Conservation (phyloP, 2,329 filamentous ascomycete genomes). For the Myriangium duriaei region DNA sequence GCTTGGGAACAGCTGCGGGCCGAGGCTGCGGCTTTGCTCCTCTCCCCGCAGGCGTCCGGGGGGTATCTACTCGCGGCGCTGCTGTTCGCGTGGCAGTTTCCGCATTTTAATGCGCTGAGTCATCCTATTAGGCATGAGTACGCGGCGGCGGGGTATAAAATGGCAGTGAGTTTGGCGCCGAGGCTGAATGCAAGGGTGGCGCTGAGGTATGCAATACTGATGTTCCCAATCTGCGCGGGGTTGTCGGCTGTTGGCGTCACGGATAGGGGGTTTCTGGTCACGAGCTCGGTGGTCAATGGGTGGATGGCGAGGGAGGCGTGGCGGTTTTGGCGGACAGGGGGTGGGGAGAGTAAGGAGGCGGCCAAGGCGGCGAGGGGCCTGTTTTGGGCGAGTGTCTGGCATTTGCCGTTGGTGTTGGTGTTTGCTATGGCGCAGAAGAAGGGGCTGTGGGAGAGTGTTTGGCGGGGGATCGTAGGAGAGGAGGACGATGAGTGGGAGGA, state of each 20-base stretch:
- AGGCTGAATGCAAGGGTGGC: conserved; percentile 76
- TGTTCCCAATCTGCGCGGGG: conserved; percentile 74
- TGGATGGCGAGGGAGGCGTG: conserved; percentile 77
- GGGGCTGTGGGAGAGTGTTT: conserved; percentile 77
- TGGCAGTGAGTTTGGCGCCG: conserved; percentile 80
- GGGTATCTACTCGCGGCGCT: conserved; percentile 81
- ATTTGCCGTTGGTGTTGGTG: conserved; percentile 79
- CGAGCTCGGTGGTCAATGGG: conserved; percentile 67
- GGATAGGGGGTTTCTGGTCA: conserved; percentile 70
- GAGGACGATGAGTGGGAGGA: conserved; percentile 46
- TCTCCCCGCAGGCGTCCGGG: conserved; percentile 37
- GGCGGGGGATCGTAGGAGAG: conserved; percentile 51
- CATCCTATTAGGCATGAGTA: conserved; percentile 88
- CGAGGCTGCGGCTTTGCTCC: conserved; percentile 23
- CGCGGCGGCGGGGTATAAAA: conserved; percentile 51
- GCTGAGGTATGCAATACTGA: conserved; percentile 70
- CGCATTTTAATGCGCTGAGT: conserved; percentile 91
- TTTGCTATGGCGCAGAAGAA: conserved; percentile 88
- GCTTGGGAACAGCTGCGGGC: conserved; percentile 13
- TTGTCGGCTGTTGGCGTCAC: conserved; percentile 72
- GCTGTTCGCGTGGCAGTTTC: conserved; percentile 93
- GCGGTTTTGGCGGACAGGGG: conserved; percentile 66
- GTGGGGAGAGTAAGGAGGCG: conserved; percentile 48
- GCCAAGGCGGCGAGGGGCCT: conserved; percentile 56
- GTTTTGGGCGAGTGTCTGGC: conserved; percentile 98